Base-by-base conservation (phyloP, 768 basidiomycete genomes). In the Tephrocybe rancida region DNA sequence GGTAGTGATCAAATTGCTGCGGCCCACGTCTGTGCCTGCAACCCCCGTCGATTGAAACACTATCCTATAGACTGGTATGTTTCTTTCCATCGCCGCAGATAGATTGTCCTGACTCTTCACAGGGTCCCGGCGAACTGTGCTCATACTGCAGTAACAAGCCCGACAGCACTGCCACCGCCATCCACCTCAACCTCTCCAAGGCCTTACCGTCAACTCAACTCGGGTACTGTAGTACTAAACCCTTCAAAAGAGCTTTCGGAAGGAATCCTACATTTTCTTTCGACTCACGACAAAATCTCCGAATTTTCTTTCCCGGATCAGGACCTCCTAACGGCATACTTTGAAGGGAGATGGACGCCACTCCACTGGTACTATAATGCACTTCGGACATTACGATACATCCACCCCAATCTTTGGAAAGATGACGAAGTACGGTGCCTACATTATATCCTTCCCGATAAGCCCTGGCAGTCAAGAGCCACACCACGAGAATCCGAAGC, bases 81-180 rank as follows among this genome's bases (percentile, higher is more conserved):
- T 47, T 66, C 74, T 44, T 30, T 25, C 24, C 3, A 9, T 43
- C 50, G 16, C 42, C 38, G 44, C 16, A 5, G 24, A 27, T 19
- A 34, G 51, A 44, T 37, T 37, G 11, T 37, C 27, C 54, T 42
- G 38, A 51, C 45, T 65, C 18, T 61, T 61, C n/a, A 44, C 60
- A 98, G 96, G 96, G 78, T 84, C 34, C 95, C 96, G n/a, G 85
- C 74, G 54, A 98, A 98, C 64, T 99, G 96, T 69, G 85, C 90
- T 19, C 87, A 93, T 67, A 87, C 88, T 3, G 71, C 73, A 7
- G 80, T 83, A 25, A 58, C 75, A 27, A 74, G 73, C 32, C 72
- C 79, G 19, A 83, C 80, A 5, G 72, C 65, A 22, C 56, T 64
- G 19, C 73, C 78, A 9, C 74, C 74, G 2, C 53, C 61, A 11